A percentile compares a stretch with the other conserved stretches of the same genome.
These are phyloP conservation scores for Trapa bicornis DNA, from an alignment of 345 rosid genomes.

Conservation along the genomic window DNA sequence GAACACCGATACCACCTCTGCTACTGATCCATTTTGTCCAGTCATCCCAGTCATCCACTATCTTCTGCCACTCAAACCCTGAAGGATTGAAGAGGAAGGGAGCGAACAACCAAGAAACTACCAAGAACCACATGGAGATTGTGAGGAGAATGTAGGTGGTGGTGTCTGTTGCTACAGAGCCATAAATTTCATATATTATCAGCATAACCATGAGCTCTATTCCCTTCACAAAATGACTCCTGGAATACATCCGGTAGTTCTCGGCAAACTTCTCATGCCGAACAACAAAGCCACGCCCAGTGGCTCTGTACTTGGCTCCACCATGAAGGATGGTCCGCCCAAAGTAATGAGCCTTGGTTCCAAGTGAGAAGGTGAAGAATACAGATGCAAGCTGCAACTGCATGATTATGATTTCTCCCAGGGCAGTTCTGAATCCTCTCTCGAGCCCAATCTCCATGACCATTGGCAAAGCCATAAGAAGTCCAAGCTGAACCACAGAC, in stretches of 20 bases:
- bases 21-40: slow-evolving; percentile 91
- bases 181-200: background rate
- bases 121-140: slow-evolving; percentile 78
- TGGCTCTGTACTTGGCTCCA: background rate
- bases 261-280: background rate
- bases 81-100: slow-evolving; percentile 97
- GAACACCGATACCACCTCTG: slow-evolving; percentile 90
- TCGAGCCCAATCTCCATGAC: too few relatives aligned
- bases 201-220: background rate
- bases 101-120: slow-evolving; percentile 69
- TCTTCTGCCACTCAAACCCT: slow-evolving; percentile 96
- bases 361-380: background rate
- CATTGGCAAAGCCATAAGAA: too few relatives aligned
- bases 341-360: background rate
- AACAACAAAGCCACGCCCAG: background rate
- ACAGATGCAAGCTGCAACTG: background rate
- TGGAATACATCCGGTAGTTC: background rate
- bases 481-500: too few relatives aligned
- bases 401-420: background rate
- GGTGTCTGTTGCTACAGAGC: background rate
- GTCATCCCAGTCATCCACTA: slow-evolving; percentile 95
- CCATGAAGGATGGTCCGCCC: background rate
- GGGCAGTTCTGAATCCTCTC: background rate
- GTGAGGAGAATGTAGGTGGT: slow-evolving; percentile 16
- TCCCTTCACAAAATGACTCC: background rate